Evolutionary conservation across 768 basidiomycete species (phyloP), one percentile per base, ranked within the genome.

Genomic region (Hericium rajendrae): DNA sequence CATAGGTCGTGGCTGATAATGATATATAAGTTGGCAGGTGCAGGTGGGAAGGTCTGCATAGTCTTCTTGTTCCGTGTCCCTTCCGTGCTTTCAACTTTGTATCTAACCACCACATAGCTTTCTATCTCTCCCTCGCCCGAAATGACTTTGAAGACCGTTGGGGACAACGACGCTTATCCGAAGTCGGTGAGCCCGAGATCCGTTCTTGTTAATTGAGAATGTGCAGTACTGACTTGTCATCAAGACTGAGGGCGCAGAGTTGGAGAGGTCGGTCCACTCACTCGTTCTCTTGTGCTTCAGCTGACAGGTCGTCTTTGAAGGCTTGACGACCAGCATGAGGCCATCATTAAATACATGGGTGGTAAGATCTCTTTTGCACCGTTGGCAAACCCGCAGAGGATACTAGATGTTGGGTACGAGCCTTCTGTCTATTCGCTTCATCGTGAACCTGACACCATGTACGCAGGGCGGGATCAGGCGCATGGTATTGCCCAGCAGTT

Each of bases 381-480:
- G 24, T 57, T 67, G 12, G 57, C 54, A 3, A 56, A 62, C 16
- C 66, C 66, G 0, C 55, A 55, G 20, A 61, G 56, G 15, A 66
- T 67, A 41, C 51, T 67, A 24, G 66, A 67, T 24, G 52, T 67
- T 41, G 66, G 66, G 66, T 67, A 38, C 2, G 20, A 38, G 4
- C 4, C 2, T 16, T 5, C 15, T 12, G 10, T 16, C 11, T 37
- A 6, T 18, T 10, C 32, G 32, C 32, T 32, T 32, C 6, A 10
- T 10, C 32, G 32, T 32, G 32, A 32, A 10, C 9, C 6, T 32
- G 32, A 32, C 32, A 32, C 32, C 32, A 32, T 32, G 0, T 8
- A 32, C 6, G 9, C 8, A 60, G 60, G 24, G 3, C 60, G 1
- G 60, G 60, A 22, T 58, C 60, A 2, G 60, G 57, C 13, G 51